Evolutionary conservation across 768 basidiomycete species (phyloP).

Genomic region (Trametes villosa): DNA sequence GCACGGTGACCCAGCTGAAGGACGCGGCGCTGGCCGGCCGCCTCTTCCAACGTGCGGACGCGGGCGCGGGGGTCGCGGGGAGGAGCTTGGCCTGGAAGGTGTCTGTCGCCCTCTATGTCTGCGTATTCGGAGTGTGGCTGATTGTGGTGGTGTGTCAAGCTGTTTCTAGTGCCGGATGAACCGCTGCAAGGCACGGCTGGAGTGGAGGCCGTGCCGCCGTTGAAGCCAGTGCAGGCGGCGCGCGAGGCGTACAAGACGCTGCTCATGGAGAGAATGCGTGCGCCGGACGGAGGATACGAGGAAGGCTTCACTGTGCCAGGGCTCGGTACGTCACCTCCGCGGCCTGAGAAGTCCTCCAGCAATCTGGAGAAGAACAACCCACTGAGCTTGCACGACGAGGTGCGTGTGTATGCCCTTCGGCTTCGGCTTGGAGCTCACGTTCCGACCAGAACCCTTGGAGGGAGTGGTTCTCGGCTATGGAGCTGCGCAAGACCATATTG

Average conservation of each 20-base stretch:
- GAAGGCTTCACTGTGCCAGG: conserved; percentile 66
- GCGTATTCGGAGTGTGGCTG: conserved; percentile 3
- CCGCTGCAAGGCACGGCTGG: conserved; percentile 61
- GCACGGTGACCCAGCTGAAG: conserved; percentile 63
- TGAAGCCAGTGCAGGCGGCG: conserved; percentile 45
- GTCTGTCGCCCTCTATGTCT: conserved; percentile 22
- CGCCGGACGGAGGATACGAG: conserved; percentile 87
- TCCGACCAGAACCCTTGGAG: conserved; percentile 86
- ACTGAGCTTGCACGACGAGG: conserved; percentile 78
- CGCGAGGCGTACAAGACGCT: conserved; percentile 62
- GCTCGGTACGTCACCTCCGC: conserved; percentile 39
- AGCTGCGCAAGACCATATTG: conserved; percentile 84
- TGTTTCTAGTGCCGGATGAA: conserved; percentile 70
- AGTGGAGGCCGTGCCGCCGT: conserved; percentile 30
- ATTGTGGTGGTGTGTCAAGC: conserved; percentile 49
- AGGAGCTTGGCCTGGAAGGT: conserved; percentile 90
- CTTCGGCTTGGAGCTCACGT: not conserved
- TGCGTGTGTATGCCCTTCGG: conserved; percentile 32
- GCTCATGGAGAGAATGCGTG: conserved; percentile 71
- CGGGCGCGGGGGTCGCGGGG: conserved; percentile 59
- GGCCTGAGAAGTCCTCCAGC: conserved; percentile 28
- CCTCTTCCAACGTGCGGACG: conserved; percentile 50
- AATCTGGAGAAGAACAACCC: conserved; percentile 80
- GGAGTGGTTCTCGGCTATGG: conserved; percentile 88
- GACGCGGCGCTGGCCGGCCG: conserved; percentile 68